Base-by-base conservation (phyloP, 163 green algal species). In the Prototheca cutis region DNA sequence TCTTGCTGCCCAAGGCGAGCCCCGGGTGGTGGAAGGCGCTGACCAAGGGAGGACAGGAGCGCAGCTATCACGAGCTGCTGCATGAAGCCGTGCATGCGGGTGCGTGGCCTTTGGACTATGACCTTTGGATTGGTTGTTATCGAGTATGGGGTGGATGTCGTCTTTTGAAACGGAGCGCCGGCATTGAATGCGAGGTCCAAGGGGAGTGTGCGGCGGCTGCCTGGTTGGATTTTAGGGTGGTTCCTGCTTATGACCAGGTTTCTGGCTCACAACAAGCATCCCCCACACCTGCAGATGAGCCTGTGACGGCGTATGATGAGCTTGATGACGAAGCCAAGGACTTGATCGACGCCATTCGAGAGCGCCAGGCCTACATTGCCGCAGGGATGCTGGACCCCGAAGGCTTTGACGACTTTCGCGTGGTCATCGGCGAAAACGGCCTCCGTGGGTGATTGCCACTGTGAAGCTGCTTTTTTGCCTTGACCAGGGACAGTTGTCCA, bases 11-110 rank as follows among this genome's bases (percentile, higher is more conserved):
- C 40, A 75, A 75, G 56, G 48, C 25, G 2, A 36, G 48, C 28
- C 23, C 28, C 17, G 28, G 40, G 27, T 70, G 57, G 55, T 75
- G 67, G 67, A 63, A 63, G 28, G 30, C 32, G 23, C 60, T 76
- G 45, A 25, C 68, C 32, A 32, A 68, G 32, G 70, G 61, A 8
- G 59, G 49, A 5, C 48, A 57, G 28, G 55, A 75, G 59, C 24
- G 40, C 23, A 53, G 29, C 23, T 71, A 70, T 34, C 23, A 56
- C 39, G 55, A 66, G 55, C 51, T 76, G 39, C 55, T 77, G 4
- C 39, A 68, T 21, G 70, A 77, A 28, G 66, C 67, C 24, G 66
- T 77, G 24, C 4, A 74, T 36, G 67, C 66, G n/a, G n/a, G n/a
- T n/a, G 28, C n/a, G n/a, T n/a, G n/a, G n/a, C n/a, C n/a, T n/a